phyloP scores from a whole-genome alignment of 2,329 filamentous ascomycete species.

The Scedosporium dehoogii region DNA sequence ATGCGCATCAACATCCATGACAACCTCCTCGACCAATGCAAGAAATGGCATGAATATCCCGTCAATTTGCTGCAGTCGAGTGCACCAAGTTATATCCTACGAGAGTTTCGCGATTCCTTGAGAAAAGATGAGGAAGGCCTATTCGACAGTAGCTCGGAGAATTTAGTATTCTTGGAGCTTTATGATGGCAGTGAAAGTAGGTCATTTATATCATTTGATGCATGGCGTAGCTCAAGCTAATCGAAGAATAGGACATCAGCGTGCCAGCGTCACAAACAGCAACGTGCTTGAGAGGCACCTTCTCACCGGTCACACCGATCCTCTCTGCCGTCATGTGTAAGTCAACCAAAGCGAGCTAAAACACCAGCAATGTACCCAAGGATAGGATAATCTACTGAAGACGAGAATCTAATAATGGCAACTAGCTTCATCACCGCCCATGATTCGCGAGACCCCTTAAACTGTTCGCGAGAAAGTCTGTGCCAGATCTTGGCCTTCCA shows the following conservation, averaged over 20 bases:
- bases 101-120: not conserved
- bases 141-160: not conserved
- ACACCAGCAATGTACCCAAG: not conserved
- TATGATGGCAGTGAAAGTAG: not conserved
- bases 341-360: not conserved
- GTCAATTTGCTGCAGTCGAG: not conserved
- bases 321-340: not conserved
- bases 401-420: not conserved
- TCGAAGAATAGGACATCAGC: not conserved
- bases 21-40: not conserved
- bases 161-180: not conserved
- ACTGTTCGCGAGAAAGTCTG: not conserved
- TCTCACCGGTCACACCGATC: not conserved
- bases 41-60: not conserved
- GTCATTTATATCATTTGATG: not conserved
- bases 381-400: not conserved
- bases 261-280: not conserved
- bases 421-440: not conserved
- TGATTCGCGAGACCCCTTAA: not conserved
- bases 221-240: not conserved
- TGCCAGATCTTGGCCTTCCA: not conserved
- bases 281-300: not conserved
- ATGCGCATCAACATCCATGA: not conserved
- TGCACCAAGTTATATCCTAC: not conserved
- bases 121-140: not conserved